Evolutionary conservation across 352 stramenopile species (phyloP).

Genomic region (Pythium brachiatum): DNA sequence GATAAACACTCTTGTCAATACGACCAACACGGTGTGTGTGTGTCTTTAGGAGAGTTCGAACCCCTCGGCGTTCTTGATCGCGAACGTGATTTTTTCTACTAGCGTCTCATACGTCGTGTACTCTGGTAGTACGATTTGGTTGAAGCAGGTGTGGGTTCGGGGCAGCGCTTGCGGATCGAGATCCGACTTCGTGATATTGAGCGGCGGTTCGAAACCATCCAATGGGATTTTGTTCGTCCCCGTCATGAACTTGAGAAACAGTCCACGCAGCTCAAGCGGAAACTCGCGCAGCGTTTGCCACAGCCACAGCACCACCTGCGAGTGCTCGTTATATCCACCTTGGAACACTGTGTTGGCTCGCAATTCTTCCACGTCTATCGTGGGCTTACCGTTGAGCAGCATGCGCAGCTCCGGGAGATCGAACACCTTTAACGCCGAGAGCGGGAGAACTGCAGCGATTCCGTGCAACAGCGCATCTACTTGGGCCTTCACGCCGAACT

Average conservation of each 20-base stretch:
- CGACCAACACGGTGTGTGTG: neutral
- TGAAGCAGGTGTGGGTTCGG: constrained; percentile 85
- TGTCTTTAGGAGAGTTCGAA: constrained; percentile 74
- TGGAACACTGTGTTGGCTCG: constrained; percentile 77
- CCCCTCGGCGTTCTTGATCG: constrained; percentile 71
- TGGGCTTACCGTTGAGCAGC: constrained; percentile 53
- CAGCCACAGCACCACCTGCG: constrained; percentile 78
- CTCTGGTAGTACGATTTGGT: constrained; percentile 84
- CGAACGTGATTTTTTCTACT: constrained; percentile 74
- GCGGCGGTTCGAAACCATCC: constrained; percentile 81
- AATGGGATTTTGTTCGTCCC: constrained; percentile 81
- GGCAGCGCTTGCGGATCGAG: constrained; percentile 65
- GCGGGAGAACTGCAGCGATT: constrained; percentile 31
- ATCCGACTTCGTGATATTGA: constrained; percentile 84
- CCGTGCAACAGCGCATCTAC: constrained; percentile 40
- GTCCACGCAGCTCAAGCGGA: constrained; percentile 45
- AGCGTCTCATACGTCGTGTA: constrained; percentile 66
- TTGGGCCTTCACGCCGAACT: constrained; percentile 33
- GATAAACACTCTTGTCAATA: constrained; percentile 31
- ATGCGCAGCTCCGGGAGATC: constrained; percentile 37
- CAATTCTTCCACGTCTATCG: constrained; percentile 85
- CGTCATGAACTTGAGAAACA: constrained; percentile 86
- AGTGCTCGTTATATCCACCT: constrained; percentile 73
- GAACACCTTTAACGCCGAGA: constrained; percentile 34
- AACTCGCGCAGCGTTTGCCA: constrained; percentile 82